These are phyloP conservation scores for Populus hybrid DNA, from an alignment of 441 rosid species.

Conservation along the genomic window DNA sequence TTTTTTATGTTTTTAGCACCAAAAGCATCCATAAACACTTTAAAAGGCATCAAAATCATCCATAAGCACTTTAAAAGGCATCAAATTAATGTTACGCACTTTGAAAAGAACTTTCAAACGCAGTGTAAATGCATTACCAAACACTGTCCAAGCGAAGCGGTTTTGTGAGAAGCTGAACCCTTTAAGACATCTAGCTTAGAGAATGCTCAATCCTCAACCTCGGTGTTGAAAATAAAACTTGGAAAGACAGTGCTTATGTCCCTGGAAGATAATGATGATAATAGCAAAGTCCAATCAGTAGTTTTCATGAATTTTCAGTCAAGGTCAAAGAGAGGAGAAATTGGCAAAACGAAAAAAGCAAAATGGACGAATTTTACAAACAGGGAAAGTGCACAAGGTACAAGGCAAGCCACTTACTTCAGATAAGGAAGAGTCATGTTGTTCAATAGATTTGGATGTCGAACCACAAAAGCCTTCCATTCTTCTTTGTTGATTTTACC, in stretches of 20 bases:
- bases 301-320: neutral
- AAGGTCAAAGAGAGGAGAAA: too few species aligned
- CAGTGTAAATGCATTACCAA: too few species aligned
- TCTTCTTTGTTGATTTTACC: slow-evolving; percentile 68
- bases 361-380: neutral
- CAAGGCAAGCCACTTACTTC: slow-evolving; percentile 38
- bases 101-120: too few species aligned
- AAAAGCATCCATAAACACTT: too few species aligned
- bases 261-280: slow-evolving; percentile 32
- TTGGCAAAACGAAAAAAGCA: neutral
- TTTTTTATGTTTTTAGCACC: too few species aligned
- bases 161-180: neutral
- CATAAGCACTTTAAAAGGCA: too few species aligned
- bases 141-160: neutral
- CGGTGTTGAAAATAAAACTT: slow-evolving; percentile 55
- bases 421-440: slow-evolving; percentile 85
- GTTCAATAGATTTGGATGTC: slow-evolving; percentile 61
- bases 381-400: neutral
- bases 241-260: slow-evolving; percentile 62
- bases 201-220: slow-evolving; percentile 45
- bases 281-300: neutral
- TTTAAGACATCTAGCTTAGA: neutral
- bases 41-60: too few species aligned
- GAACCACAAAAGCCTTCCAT: slow-evolving; percentile 58
- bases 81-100: too few species aligned